phyloP scores from a whole-genome alignment of 345 rosid species.

The Bruguiera sexangula region DNA sequence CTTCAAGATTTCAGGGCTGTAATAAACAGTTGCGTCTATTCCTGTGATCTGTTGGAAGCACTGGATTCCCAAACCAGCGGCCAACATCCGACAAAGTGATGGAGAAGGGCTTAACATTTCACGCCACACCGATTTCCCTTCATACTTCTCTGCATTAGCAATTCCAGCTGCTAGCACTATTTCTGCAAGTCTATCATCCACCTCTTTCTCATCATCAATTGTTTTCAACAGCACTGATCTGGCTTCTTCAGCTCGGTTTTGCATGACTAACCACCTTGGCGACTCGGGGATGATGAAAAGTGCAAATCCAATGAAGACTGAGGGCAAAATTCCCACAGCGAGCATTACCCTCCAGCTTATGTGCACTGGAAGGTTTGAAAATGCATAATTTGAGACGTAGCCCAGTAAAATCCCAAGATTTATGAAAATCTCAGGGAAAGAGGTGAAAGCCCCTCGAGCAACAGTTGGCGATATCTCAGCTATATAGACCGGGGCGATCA shows the following conservation, averaged over 20 bases:
- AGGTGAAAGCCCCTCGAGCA: slow-evolving; percentile 69
- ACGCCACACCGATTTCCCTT: slow-evolving; percentile 72
- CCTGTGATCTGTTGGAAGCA: slow-evolving; percentile 88
- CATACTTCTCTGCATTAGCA: slow-evolving; percentile 31
- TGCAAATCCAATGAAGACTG: slow-evolving; percentile 67
- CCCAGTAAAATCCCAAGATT: slow-evolving; percentile 85
- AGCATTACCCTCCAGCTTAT: slow-evolving; percentile 89
- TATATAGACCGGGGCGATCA: slow-evolving; percentile 86
- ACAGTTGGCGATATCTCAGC: slow-evolving; percentile 78
- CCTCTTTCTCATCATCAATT: slow-evolving; percentile 64
- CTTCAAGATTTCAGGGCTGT: slow-evolving; percentile 71
- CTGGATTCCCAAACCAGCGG: slow-evolving; percentile 78
- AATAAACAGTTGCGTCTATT: slow-evolving; percentile 78
- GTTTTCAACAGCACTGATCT: slow-evolving; percentile 69
- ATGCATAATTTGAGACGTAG: slow-evolving; percentile 81
- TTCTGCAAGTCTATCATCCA: slow-evolving; percentile 72
- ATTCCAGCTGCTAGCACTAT: slow-evolving; percentile 65
- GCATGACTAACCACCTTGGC: slow-evolving; percentile 86
- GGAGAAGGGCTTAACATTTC: slow-evolving; percentile 76
- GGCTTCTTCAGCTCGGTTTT: slow-evolving; percentile 68
- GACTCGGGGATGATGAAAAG: slow-evolving; percentile 87
- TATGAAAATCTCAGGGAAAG: slow-evolving; percentile 83
- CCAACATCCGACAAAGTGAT: slow-evolving; percentile 55
- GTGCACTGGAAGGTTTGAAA: slow-evolving; percentile 62
- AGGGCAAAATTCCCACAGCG: slow-evolving; percentile 84